Percentiles rank a stretch among this genome's conserved stretches.
phyloP scores from a whole-genome alignment of 2,329 filamentous ascomycete genomes.

The Grosmannia clavigera region DNA sequence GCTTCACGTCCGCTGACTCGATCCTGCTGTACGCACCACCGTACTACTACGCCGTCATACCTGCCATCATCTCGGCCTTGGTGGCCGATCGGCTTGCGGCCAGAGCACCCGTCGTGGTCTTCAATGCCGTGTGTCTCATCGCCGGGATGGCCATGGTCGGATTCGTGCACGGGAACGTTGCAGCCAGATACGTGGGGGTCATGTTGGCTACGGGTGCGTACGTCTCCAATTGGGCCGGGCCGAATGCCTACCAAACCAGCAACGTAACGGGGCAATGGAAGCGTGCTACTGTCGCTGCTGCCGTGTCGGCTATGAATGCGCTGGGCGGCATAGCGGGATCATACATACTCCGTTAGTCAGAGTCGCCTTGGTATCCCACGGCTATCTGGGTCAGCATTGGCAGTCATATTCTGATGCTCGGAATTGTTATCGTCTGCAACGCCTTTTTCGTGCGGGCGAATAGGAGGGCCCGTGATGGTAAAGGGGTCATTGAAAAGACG shows the following conservation, averaged over 20 bases:
- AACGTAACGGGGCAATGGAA: conserved; percentile 86
- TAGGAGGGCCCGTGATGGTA: neutral
- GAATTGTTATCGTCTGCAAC: neutral
- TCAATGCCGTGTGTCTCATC: conserved; percentile 40
- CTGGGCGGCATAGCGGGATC: conserved; percentile 66
- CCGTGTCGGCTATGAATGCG: conserved; percentile 62
- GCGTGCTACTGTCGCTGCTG: conserved; percentile 63
- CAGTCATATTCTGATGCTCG: neutral
- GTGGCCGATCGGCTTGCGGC: conserved; percentile 52
- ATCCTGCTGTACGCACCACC: conserved; percentile 63
- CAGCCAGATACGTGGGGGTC: conserved; percentile 57
- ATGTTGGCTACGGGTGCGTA: conserved; percentile 63
- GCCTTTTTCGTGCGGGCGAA: neutral
- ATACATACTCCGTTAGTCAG: conserved; percentile 48
- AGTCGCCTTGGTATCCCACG: neutral
- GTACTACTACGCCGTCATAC: conserved; percentile 49
- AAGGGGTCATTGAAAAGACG: neutral
- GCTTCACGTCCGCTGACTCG: conserved; percentile 48
- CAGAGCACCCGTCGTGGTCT: conserved; percentile 51
- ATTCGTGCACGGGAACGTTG: conserved; percentile 27
- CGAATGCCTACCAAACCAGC: conserved; percentile 72
- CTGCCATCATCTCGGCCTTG: conserved; percentile 49
- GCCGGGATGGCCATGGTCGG: conserved; percentile 62
- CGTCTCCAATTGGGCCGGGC: conserved; percentile 62
- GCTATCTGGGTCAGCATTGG: neutral